Evolutionary conservation across 2,329 filamentous ascomycete genomes (phyloP), one percentile per base, ranked within the genome.

Genomic region (Ophiocordyceps camponoti-leonardi): DNA sequence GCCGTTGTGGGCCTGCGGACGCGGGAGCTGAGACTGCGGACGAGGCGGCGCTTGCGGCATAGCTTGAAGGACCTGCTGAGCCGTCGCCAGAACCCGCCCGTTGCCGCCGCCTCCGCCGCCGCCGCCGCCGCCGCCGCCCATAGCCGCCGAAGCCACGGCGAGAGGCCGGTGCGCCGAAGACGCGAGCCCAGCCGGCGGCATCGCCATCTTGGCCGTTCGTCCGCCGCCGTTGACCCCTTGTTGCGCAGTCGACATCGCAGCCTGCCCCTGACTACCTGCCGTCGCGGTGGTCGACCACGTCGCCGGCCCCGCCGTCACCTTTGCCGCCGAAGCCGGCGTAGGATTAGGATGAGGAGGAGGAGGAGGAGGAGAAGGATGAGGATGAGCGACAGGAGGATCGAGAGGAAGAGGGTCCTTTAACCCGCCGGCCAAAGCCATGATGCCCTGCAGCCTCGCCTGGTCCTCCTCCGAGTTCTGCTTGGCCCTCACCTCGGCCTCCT

Each of bases 401-500:
- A 57, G 53, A 7, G 35, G 35, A 18, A 10, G 6, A n/a, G 35
- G 35, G 49, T 69, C 68, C 45, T 75, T 70, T 42, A 77, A 52
- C 0, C 73, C 71, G 33, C 69, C 65, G 1, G 70, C 71, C 41
- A 79, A 54, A 2, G 71, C 66, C 64, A 77, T 68, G 46, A 78
- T 73, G n/a, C 73, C 73, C 50, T 77, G 69, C n/a, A 78, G 61
- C 49, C 71, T 71, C 8, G 72, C 73, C 50, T 73, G 70, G 42
- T 79, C 74, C 47, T 79, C 76, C 43, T 75, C 72, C n/a, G 67
- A 68, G 47, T 69, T 75, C 50, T 73, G 59, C 35, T 73, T 68
- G 3, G 74, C 75, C 42, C 74, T 69, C 58, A 81, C 77, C 55
- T 81, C 79, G 0, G 77, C 77, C 56, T 81, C 79, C 51, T 81